Evolutionary conservation across 2,329 filamentous ascomycete species (phyloP).

Genomic region (Dryadomyces quercivorus): DNA sequence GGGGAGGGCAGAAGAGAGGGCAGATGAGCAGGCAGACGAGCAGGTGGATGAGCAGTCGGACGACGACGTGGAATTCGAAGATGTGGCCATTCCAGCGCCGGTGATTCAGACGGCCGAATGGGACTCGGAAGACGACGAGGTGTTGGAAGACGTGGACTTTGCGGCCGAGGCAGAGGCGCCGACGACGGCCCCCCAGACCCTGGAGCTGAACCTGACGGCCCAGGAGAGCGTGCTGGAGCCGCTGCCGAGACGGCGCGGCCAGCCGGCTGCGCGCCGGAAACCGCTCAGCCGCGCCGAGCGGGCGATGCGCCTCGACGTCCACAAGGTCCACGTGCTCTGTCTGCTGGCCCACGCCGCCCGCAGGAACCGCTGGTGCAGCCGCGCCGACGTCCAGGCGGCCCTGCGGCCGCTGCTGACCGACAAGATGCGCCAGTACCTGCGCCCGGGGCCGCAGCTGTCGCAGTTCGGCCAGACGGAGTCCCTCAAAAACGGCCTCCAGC

Average conservation of each 20-base stretch:
- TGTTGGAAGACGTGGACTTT: slow-evolving; percentile 1
- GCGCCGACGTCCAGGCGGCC: slow-evolving; percentile 51
- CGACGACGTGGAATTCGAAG: slow-evolving; percentile 12
- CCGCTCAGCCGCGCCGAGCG: slow-evolving; percentile 42
- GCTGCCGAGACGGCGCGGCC: slow-evolving; percentile 15
- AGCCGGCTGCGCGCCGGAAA: slow-evolving; percentile 29
- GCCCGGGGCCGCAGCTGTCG: slow-evolving; percentile 41
- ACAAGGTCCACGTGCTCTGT: slow-evolving; percentile 77
- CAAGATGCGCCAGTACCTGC: slow-evolving; percentile 54
- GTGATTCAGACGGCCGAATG: slow-evolving; percentile 12
- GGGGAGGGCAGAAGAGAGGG: background rate
- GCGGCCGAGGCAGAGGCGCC: background rate
- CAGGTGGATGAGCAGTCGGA: slow-evolving; percentile 9
- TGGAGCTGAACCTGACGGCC: slow-evolving; percentile 41
- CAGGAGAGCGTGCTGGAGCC: slow-evolving; percentile 24
- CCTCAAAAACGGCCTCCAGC: slow-evolving; percentile 66
- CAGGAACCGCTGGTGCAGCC: slow-evolving; percentile 85
- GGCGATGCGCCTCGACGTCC: slow-evolving; percentile 55
- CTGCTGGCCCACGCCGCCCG: slow-evolving; percentile 64
- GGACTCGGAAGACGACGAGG: slow-evolving; percentile 8
- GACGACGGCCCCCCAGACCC: slow-evolving; percentile 14
- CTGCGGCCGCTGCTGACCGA: slow-evolving; percentile 53
- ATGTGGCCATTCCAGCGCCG: slow-evolving; percentile 12
- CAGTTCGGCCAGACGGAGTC: slow-evolving; percentile 68
- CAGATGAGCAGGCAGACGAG: background rate